Evolutionary conservation across 2,329 filamentous ascomycete species (phyloP), one percentile per base, ranked within the genome.

Genomic region (Aspergillus sclerotialis): DNA sequence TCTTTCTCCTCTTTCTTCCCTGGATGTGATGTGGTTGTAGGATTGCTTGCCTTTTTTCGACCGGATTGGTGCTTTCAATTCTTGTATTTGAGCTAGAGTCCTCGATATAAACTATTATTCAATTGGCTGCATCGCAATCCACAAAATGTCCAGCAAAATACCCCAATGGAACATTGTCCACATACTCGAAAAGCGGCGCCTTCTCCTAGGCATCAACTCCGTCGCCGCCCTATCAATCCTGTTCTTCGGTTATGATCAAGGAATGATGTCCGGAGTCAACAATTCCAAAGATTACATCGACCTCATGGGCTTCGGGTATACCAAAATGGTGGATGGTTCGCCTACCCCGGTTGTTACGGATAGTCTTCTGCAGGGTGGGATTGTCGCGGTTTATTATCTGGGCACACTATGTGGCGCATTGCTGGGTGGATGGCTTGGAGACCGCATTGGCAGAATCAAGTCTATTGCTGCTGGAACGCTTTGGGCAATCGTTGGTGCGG

Each of bases 161-260:
- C 48, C 56, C 1, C 52, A 49, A 36, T 64, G 56, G 59, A 72
- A 70, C 56, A 62, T 76, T 8, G 70, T 72, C 36, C 67, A 76
- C 52, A 64, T 63, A 42, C 56, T 75, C 4, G 64, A 78, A 60
- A 79, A 79, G 61, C 56, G 64, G 12, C 55, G 59, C 27, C 66
- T 81, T 39, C 69, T 80, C 36, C 67, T 78, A 37, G 72, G 72
- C 24, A 73, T 83, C 56, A 82, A 82, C 53, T 70, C 68, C 30
- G 63, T 82, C 10, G 78, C 79, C 1, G 78, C 68, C 2, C 55
- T 83, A 10, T 80, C 76, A 10, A 83, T 82, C 42, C 78, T 82
- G 56, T 82, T 83, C 65, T 82, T 82, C 46, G 79, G 67, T 32
- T 68, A 80, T 71, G 76, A 68, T 32, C 64, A 68, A 39, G 64